These are phyloP conservation scores for Diplodia seriata DNA, from an alignment of 2,329 filamentous ascomycete species.

Conservation along the genomic window DNA sequence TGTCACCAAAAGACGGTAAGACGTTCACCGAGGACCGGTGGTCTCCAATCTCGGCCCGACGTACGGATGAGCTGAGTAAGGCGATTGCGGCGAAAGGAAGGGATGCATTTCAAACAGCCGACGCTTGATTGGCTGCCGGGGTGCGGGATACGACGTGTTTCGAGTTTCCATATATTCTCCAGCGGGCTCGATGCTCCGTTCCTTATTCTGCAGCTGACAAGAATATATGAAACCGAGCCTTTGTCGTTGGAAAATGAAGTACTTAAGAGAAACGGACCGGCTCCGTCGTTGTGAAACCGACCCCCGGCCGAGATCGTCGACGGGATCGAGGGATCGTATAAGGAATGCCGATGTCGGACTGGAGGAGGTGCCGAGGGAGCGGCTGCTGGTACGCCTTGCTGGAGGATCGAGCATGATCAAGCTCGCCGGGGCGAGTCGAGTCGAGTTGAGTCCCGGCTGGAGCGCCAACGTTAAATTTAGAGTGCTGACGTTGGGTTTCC, in stretches of 20 bases:
- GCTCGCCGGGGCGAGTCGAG: background rate
- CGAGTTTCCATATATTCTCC: background rate
- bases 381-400: too few relatives aligned
- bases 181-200: background rate
- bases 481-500: background rate
- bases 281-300: slow-evolving; percentile 28
- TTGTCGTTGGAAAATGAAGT: slow-evolving; percentile 42
- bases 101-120: background rate
- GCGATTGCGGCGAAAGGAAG: background rate
- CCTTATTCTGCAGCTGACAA: background rate
- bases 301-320: slow-evolving; percentile 18
- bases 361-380: too few relatives aligned
- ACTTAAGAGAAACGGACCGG: slow-evolving; percentile 50
- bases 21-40: background rate
- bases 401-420: too few relatives aligned
- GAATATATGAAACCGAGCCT: slow-evolving; percentile 49
- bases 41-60: background rate
- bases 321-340: slow-evolving; percentile 9
- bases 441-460: background rate
- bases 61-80: background rate
- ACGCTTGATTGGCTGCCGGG: background rate
- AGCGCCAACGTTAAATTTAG: background rate
- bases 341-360: slow-evolving; percentile 31
- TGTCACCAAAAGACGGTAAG: too few relatives aligned
- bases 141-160: background rate